Evolutionary conservation across 1,284 basidiomycete species (phyloP).

Genomic region (Naganishia albida): DNA sequence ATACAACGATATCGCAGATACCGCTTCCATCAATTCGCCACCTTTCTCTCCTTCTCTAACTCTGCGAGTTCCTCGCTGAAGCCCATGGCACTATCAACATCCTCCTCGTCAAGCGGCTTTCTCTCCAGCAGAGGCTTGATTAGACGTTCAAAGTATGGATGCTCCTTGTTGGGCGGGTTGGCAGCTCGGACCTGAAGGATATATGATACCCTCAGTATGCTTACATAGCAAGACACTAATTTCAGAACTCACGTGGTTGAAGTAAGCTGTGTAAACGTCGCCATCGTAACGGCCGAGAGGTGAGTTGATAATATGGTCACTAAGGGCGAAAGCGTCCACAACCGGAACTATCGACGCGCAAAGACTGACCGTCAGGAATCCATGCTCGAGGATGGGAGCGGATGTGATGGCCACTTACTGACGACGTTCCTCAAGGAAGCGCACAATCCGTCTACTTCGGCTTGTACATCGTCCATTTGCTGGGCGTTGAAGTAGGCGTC

Average conservation of each 20-base stretch:
- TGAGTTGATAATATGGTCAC: conserved; percentile 62
- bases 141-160: conserved; percentile 60
- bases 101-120: conserved; percentile 51
- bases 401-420: conserved; percentile 39
- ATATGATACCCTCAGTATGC: background rate
- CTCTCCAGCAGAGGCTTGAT: conserved; percentile 60
- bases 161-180: conserved; percentile 52
- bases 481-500: conserved; percentile 55
- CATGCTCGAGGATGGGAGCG: background rate
- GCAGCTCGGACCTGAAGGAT: conserved; percentile 41
- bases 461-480: conserved; percentile 56
- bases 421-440: conserved; percentile 56
- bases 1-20: background rate
- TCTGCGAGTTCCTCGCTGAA: conserved; percentile 50
- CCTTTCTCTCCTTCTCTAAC: conserved; percentile 35
- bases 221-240: too few species aligned
- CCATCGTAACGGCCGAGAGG: conserved; percentile 59
- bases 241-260: conserved; percentile 51
- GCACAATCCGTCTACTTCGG: conserved; percentile 57
- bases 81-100: conserved; percentile 57
- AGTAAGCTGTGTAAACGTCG: conserved; percentile 57
- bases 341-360: conserved; percentile 51
- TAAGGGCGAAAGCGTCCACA: conserved; percentile 59
- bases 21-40: background rate
- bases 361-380: conserved; percentile 10